These are phyloP conservation scores for Lactuca sativa DNA, from an alignment of 129 eudicot genomes.

Conservation along the genomic window DNA sequence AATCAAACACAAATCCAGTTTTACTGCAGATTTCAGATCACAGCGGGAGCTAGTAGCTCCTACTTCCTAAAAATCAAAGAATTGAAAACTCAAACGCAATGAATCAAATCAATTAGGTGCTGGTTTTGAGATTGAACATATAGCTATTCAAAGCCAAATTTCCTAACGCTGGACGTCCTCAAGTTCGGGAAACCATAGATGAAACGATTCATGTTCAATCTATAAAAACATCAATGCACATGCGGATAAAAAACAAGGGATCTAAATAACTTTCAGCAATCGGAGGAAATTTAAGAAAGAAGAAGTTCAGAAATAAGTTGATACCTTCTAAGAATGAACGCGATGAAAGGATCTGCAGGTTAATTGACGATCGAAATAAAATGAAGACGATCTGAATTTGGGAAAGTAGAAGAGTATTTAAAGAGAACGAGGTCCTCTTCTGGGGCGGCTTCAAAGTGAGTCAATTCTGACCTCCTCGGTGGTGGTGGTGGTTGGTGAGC, in stretches of 20 bases:
- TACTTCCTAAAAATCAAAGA: neutral
- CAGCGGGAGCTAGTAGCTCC: neutral
- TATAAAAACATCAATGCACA: slow-evolving; percentile 17
- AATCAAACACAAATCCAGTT: neutral
- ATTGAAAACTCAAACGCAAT: neutral
- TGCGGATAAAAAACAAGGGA: slow-evolving; percentile 1
- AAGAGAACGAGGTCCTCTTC: slow-evolving; percentile 4
- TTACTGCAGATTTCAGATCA: neutral
- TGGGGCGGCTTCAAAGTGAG: slow-evolving; percentile 20
- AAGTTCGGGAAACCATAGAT: too few species aligned
- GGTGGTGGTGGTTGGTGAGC: slow-evolving; percentile 35
- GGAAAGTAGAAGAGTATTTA: slow-evolving; percentile 23
- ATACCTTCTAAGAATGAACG: slow-evolving; percentile 21
- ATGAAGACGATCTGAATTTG: slow-evolving; percentile 15
- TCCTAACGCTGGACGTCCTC: neutral
- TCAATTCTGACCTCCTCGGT: slow-evolving; percentile 33
- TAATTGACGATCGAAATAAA: slow-evolving; percentile 2
- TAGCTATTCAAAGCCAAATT: slow-evolving; percentile 3
- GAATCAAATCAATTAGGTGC: slow-evolving; percentile 10
- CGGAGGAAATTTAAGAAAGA: neutral
- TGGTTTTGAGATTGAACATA: neutral
- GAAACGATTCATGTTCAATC: slow-evolving; percentile 1
- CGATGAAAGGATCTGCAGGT: slow-evolving; percentile 16
- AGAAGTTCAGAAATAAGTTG: neutral
- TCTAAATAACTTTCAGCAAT: neutral